Percentiles rank a stretch among this genome's conserved stretches.
Conservation (phyloP, 164 flowering plant species). For the Warburgia ugandensis region DNA sequence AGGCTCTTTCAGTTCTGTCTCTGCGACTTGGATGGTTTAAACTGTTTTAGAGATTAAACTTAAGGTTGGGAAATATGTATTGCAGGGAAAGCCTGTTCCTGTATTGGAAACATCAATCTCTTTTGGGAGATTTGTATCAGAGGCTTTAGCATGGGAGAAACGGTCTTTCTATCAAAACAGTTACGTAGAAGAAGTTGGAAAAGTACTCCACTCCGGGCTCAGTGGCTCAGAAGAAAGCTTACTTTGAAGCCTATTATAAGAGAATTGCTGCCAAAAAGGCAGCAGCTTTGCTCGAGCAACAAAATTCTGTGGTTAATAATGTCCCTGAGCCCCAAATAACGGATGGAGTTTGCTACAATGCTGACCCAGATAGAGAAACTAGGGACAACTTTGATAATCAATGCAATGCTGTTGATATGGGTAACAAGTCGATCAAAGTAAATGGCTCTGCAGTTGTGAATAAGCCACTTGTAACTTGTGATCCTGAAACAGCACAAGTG, state of each 20-base stretch:
- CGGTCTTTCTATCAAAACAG: constrained; percentile 82
- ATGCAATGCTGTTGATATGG: not conserved
- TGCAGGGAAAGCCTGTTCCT: constrained; percentile 55
- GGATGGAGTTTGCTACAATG: too few relatives aligned
- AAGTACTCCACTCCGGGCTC: constrained; percentile 67
- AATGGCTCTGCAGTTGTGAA: constrained; percentile 6
- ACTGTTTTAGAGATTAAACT: not conserved
- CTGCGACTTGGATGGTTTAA: too few relatives aligned
- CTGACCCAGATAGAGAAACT: constrained; percentile 2
- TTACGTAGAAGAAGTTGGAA: constrained; percentile 71
- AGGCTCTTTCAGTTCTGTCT: too few relatives aligned
- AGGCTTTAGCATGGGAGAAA: constrained; percentile 73
- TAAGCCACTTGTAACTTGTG: too few relatives aligned
- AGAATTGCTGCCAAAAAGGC: constrained; percentile 50
- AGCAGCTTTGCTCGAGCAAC: constrained; percentile 38
- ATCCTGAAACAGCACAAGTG: too few relatives aligned
- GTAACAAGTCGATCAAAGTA: constrained; percentile 5
- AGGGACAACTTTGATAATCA: not conserved
- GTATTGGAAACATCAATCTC: constrained; percentile 60
- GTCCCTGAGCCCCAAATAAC: too few relatives aligned
- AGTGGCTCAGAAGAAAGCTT: constrained; percentile 83
- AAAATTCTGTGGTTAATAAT: constrained; percentile 17
- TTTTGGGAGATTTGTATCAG: constrained; percentile 72
- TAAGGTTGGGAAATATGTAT: not conserved
- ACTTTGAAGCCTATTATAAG: constrained; percentile 81